Evolutionary conservation across 1,139 yeast genomes (phyloP).

Genomic region (Lodderomyces pseudojiufengensis): DNA sequence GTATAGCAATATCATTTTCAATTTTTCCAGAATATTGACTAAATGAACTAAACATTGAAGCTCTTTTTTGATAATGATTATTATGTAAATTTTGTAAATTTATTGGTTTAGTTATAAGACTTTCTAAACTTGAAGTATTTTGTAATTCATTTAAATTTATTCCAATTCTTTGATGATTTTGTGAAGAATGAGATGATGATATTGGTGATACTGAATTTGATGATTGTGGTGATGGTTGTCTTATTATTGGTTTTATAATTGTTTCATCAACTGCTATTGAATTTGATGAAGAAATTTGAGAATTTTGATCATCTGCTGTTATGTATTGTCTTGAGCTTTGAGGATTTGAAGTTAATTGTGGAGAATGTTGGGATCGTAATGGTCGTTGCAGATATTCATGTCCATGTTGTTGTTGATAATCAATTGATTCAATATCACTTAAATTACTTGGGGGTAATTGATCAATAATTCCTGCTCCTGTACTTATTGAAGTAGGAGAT

Average conservation of each 20-base stretch:
- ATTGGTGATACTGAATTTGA: background rate
- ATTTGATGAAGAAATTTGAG: conserved; percentile 1
- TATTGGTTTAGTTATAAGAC: conserved; percentile 3
- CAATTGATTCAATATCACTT: conserved; percentile 9
- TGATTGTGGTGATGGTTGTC: background rate
- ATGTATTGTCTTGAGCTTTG: too few relatives aligned
- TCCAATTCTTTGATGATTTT: background rate
- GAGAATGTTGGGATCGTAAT: background rate
- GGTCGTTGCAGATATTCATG: conserved; percentile 2
- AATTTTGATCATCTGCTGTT: background rate
- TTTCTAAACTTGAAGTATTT: conserved; percentile 3
- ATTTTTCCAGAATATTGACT: conserved; percentile 30
- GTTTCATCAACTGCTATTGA: conserved; percentile 2
- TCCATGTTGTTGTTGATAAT: background rate
- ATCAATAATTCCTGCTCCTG: background rate
- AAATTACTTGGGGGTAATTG: conserved; percentile 10
- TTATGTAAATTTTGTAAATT: background rate
- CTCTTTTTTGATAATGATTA: conserved; percentile 14
- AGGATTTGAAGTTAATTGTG: background rate
- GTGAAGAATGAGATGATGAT: background rate
- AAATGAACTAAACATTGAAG: conserved; percentile 24
- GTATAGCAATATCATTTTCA: conserved; percentile 21
- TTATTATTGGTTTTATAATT: background rate
- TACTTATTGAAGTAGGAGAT: conserved; percentile 4
- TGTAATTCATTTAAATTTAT: conserved; percentile 2